Evolutionary conservation across 2,329 filamentous ascomycete genomes (phyloP), one percentile per base, ranked within the genome.

Genomic region (Arthrobotrys sphaeroides): DNA sequence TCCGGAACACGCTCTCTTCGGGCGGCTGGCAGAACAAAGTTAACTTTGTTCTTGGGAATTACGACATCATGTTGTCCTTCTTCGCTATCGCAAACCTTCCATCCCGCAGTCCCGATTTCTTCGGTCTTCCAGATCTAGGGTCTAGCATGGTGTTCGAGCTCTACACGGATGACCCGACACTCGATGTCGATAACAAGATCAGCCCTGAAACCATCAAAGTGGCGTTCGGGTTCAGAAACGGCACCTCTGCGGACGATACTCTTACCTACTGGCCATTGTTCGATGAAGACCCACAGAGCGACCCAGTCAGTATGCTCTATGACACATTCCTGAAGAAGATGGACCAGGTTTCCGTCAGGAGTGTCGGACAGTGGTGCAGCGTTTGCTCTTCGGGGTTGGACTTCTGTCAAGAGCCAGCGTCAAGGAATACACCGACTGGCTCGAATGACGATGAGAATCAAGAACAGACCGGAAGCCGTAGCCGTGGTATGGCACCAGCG

Each of bases 71-170:
- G 72, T n/a, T 75, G 3, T 75, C 72, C 9, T 75, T 53, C 42
- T 75, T 75, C 49, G 64, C 72, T 3, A 31, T 75, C 9, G 64
- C 72, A 16, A 69, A 69, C 20, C 42, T 75, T 42, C 55, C 72
- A 16, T 75, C 72, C 12, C 72, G 72, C 16, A 69, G 64, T 31
- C 22, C 62, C n/a, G 40, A 69, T 18, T 75, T 75, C 45, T 65
- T 57, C 22, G 72, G 72, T 2, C n/a, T 75, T 2, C 72, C 72
- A 9, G 72, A 75, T 47, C 18, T 75, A 12, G 72, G 72, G 5
- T 68, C 72, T n/a, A 75, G 72, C 42, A 75, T 75, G 64, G 64
- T 75, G 0, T 75, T 75, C n/a, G 72, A 75, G 16, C 26, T 75
- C 7, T 75, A 69, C 57, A 75, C 72, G 3, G 72, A 75, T 24